phyloP scores from a whole-genome alignment of 768 basidiomycete genomes.

The Collybia sordida region DNA sequence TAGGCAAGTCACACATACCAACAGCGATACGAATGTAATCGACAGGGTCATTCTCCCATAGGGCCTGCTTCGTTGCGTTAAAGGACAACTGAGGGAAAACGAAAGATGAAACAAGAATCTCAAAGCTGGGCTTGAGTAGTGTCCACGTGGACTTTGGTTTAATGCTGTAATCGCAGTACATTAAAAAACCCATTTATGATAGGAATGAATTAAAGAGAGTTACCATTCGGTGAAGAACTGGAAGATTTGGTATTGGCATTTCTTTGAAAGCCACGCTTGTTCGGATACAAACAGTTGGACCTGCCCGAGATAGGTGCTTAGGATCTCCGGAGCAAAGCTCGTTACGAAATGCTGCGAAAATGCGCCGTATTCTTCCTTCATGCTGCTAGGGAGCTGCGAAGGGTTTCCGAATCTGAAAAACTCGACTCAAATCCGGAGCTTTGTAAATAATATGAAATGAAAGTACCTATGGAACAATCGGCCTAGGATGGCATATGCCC shows the following conservation, averaged over 20 bases:
- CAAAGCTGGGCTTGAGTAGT: constrained; percentile 82
- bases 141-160: constrained; percentile 94
- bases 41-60: constrained; percentile 82
- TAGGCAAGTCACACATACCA: constrained; percentile 40
- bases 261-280: constrained; percentile 78
- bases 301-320: constrained; percentile 73
- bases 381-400: constrained; percentile 73
- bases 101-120: constrained; percentile 75
- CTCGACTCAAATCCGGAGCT: not conserved
- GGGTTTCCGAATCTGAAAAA: constrained; percentile 75
- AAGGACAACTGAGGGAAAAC: constrained; percentile 88
- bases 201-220: constrained; percentile 17
- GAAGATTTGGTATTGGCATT: constrained; percentile 82
- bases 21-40: constrained; percentile 78
- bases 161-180: constrained; percentile 47
- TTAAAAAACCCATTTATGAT: not conserved
- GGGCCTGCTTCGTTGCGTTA: constrained; percentile 59
- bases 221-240: constrained; percentile 89
- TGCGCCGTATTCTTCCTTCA: constrained; percentile 64
- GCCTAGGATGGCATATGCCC: constrained; percentile 84
- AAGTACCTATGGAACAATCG: constrained; percentile 72
- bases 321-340: constrained; percentile 82
- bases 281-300: constrained; percentile 73
- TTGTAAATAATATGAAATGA: not conserved
- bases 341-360: constrained; percentile 81